Evolutionary conservation across 441 rosid species (phyloP), one percentile per base, ranked within the genome.

Genomic region (Croton laevigatus): DNA sequence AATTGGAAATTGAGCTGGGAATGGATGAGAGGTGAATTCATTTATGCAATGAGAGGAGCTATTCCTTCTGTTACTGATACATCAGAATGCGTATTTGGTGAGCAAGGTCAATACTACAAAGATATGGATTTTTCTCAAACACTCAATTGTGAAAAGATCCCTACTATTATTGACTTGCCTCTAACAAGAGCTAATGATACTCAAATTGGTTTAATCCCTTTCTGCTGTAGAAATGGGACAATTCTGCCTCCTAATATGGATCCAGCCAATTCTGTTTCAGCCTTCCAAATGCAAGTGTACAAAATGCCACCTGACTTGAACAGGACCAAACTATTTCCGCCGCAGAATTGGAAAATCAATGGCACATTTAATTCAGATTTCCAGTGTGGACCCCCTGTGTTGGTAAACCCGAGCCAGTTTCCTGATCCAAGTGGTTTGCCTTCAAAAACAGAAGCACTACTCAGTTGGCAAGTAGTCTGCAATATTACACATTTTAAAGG

Each of bases 401-500:
- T 78, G 16, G 98, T 92, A n/a, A 90, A 82, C 76, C 84, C 93
- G 0, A 94, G 91, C 78, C 82, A 80, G 51, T 82, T 86, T 73
- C 85, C 85, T 1, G 91, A 88, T 66, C 84, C 91, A 0, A 81
- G 59, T 3, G 97, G 97, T 7, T 79, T 90, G 3, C 85, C 88
- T 14, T 79, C 85, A 6, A 80, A 84, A 72, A 78, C 68, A 46
- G 73, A 89, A 0, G 96, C 84, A 16, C 73, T 89, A 58, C 89
- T 88, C 0, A 94, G 97, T 71, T 94, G 97, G 98, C 98, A 90
- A 77, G 86, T 94, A 51, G 91, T 87, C 20, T 94, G 97, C 80
- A 94, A 91, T 78, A 86, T 90, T 68, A 84, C 88, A n/a, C 84
- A 73, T 70, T 86, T 87, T 38, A 60, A 82, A 78, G 75, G 79